Percentiles rank a stretch among this genome's conserved stretches.
phyloP scores from a whole-genome alignment of 2,329 filamentous ascomycete species.

The Pseudogymnoascus sp. region DNA sequence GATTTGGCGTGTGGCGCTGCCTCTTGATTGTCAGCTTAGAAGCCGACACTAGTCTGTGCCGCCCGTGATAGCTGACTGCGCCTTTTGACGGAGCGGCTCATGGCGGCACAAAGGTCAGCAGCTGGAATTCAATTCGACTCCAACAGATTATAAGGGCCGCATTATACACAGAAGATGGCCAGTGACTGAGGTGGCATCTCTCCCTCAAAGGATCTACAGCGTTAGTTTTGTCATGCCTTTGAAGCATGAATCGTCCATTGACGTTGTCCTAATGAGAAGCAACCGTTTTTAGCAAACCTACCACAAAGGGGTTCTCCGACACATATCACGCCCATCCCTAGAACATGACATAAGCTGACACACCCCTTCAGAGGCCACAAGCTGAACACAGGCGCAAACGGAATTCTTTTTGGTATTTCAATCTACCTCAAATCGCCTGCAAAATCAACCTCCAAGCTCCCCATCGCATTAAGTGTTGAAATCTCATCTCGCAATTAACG shows the following conservation, averaged over 20 bases:
- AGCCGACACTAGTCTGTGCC: too few relatives aligned
- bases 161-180: too few relatives aligned
- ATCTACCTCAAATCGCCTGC: background rate
- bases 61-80: background rate
- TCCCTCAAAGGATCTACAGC: background rate
- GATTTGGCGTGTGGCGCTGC: background rate
- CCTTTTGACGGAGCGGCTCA: background rate
- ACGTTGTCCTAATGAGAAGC: background rate
- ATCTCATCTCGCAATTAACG: background rate
- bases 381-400: background rate
- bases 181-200: too few relatives aligned
- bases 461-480: background rate
- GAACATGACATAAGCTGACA: background rate
- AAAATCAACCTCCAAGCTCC: background rate
- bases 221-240: too few relatives aligned
- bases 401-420: background rate
- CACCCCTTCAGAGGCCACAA: background rate
- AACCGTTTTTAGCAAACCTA: background rate
- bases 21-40: background rate
- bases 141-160: too few relatives aligned
- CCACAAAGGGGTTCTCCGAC: background rate
- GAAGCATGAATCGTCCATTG: background rate
- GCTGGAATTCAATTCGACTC: too few relatives aligned
- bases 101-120: background rate
- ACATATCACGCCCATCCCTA: background rate